These are phyloP conservation scores for Tricladium varicosporioides DNA, from an alignment of 2,329 filamentous ascomycete genomes.

Conservation along the genomic window DNA sequence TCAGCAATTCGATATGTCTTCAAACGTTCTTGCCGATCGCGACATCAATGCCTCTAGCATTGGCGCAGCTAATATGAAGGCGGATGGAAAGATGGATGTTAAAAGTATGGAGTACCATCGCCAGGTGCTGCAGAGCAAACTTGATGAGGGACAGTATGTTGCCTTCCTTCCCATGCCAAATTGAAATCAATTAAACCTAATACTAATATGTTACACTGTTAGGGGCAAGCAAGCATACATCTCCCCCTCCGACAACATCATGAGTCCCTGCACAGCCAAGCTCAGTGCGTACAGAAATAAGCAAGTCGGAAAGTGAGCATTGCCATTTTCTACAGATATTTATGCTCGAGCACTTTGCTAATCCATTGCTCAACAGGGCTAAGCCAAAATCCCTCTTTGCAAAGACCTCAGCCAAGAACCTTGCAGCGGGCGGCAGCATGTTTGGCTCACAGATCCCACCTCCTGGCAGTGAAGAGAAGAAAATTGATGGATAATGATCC, in stretches of 20 bases:
- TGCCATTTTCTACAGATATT: background rate
- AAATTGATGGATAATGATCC: slow-evolving; percentile 13
- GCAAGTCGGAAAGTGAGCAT: slow-evolving; percentile 70
- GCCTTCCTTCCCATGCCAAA: background rate
- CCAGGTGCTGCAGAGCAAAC: slow-evolving; percentile 70
- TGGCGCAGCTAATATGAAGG: slow-evolving; percentile 29
- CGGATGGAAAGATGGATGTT: slow-evolving; percentile 43
- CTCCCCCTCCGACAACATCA: slow-evolving; percentile 84
- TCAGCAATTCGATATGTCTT: slow-evolving; percentile 46
- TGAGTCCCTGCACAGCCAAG: slow-evolving; percentile 83
- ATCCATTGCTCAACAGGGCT: slow-evolving; percentile 40
- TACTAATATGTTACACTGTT: slow-evolving; percentile 27
- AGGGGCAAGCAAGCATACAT: slow-evolving; percentile 52
- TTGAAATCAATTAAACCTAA: background rate
- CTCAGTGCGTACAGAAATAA: slow-evolving; percentile 77
- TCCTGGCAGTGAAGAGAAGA: slow-evolving; percentile 16
- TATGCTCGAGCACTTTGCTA: no score
- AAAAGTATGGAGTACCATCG: slow-evolving; percentile 78
- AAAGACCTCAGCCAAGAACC: slow-evolving; percentile 62
- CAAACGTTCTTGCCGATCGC: slow-evolving; percentile 61
- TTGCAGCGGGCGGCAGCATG: slow-evolving; percentile 33
- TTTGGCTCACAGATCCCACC: slow-evolving; percentile 26
- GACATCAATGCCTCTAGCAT: slow-evolving; percentile 59
- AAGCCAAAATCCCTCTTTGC: slow-evolving; percentile 70
- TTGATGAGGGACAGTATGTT: slow-evolving; percentile 64